These are phyloP conservation scores for Styphnolobium japonicum DNA, from an alignment of 306 rosid genomes.

Conservation along the genomic window DNA sequence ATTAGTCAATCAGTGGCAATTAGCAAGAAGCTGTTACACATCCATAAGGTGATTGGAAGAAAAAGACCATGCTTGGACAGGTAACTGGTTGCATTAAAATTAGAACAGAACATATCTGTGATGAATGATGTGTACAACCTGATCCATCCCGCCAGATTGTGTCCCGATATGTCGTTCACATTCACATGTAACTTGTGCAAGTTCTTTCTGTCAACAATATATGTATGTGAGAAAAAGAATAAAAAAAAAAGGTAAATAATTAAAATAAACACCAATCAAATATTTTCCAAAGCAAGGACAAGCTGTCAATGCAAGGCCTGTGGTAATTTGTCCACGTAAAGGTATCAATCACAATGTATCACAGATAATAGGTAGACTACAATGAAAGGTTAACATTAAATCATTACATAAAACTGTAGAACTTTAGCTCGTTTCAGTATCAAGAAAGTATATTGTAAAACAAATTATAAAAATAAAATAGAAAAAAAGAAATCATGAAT, in stretches of 20 bases:
- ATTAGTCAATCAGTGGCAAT: background rate
- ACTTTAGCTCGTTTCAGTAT: background rate
- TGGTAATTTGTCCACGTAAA: background rate
- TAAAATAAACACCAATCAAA: background rate
- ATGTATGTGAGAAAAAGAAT: conserved; percentile 28
- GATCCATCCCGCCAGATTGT: conserved; percentile 99
- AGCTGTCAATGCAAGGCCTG: background rate
- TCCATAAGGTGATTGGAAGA: background rate
- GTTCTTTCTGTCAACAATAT: conserved; percentile 68
- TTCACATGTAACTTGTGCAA: conserved; percentile 89
- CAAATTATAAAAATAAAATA: background rate
- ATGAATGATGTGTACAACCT: conserved; percentile 44
- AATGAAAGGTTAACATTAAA: background rate
- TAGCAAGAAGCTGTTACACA: background rate
- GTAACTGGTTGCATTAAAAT: conserved; percentile 1
- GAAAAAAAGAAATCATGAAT: background rate
- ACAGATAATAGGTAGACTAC: background rate
- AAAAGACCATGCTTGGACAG: background rate
- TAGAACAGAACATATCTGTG: background rate
- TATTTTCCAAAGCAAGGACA: background rate
- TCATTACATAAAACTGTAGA: background rate
- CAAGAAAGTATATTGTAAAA: too few relatives aligned
- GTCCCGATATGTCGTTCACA: conserved; percentile 95
- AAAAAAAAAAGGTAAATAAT: background rate
- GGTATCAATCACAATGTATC: background rate